phyloP scores from a whole-genome alignment of 495 filamentous ascomycete genomes.

The Saxophila tyrrhenica region DNA sequence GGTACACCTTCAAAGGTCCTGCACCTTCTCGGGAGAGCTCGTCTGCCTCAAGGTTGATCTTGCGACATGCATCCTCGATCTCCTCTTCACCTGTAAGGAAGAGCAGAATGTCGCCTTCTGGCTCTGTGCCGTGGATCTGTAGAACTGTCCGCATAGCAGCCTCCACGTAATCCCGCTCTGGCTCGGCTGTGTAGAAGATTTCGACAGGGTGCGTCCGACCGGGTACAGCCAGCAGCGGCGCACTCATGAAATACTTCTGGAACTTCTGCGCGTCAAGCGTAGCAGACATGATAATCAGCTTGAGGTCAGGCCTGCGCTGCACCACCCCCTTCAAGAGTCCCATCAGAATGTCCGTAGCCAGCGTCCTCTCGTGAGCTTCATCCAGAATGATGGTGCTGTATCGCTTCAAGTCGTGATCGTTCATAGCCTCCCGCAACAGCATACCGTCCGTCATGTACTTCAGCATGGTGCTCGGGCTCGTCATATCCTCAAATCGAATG shows the following conservation, averaged over 20 bases:
- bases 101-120: constrained; percentile 86
- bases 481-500: constrained; percentile 97
- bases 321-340: constrained; percentile 89
- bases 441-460: constrained; percentile 99
- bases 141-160: constrained; percentile 87
- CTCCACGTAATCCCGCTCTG: constrained; percentile 94
- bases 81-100: constrained; percentile 99
- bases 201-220: constrained; percentile 94
- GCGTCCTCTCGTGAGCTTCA: constrained; percentile 95
- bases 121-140: constrained; percentile 88
- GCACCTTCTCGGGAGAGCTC: constrained; percentile 83
- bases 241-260: constrained; percentile 84
- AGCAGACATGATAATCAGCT: constrained; percentile 90
- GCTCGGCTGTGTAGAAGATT: constrained; percentile 95
- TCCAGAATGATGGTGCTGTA: constrained; percentile 99
- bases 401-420: constrained; percentile 77
- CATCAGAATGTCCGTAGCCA: constrained; percentile 96
- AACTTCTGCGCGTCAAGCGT: constrained; percentile 97
- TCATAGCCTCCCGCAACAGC: constrained; percentile 95
- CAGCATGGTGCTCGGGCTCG: constrained; percentile 75
- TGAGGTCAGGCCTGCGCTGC: constrained; percentile 73
- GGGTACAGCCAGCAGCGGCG: constrained; percentile 85
- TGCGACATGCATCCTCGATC: constrained; percentile 90
- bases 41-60: constrained; percentile 80
- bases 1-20: constrained; percentile 80